A percentile compares a stretch with the other conserved stretches of the same genome.
These are phyloP conservation scores for Lasiosphaeriaceae sp. DNA, from an alignment of 495 filamentous ascomycete genomes.

Conservation along the genomic window DNA sequence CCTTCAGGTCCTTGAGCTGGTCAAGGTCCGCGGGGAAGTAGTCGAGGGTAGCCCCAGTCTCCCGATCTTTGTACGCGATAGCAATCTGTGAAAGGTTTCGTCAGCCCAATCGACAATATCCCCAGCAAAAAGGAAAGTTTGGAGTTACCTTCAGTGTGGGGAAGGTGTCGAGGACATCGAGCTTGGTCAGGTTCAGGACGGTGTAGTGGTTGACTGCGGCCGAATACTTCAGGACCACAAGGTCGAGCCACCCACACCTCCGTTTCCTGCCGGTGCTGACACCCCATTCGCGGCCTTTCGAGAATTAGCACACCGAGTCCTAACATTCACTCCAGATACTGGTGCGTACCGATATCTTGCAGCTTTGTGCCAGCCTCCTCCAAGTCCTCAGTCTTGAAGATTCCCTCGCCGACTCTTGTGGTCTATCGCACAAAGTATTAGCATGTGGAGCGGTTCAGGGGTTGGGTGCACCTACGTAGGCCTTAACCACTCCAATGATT, in stretches of 20 bases:
- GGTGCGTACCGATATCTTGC: slow-evolving; percentile 38
- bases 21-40: slow-evolving; percentile 37
- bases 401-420: slow-evolving; percentile 72
- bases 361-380: slow-evolving; percentile 48
- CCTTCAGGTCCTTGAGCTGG: slow-evolving; percentile 40
- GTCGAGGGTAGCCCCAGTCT: slow-evolving; percentile 29
- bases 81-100: slow-evolving; percentile 42
- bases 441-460: slow-evolving; percentile 4
- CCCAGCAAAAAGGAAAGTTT: background rate
- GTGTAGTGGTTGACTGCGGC: slow-evolving; percentile 70
- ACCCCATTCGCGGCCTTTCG: slow-evolving; percentile 61
- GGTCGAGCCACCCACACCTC: slow-evolving; percentile 86
- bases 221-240: slow-evolving; percentile 80
- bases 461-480: slow-evolving; percentile 35
- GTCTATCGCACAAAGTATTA: slow-evolving; percentile 28
- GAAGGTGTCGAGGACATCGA: slow-evolving; percentile 83
- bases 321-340: too few species aligned
- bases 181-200: slow-evolving; percentile 75
- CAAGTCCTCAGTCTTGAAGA: slow-evolving; percentile 79
- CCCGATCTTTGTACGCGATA: slow-evolving; percentile 61
- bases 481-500: slow-evolving; percentile 85
- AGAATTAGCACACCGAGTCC: too few species aligned
- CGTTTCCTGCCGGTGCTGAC: slow-evolving; percentile 74
- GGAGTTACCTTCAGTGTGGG: slow-evolving; percentile 61
- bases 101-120: background rate